Conservation (phyloP, 129 eudicot genomes). For the Centella asiatica region DNA sequence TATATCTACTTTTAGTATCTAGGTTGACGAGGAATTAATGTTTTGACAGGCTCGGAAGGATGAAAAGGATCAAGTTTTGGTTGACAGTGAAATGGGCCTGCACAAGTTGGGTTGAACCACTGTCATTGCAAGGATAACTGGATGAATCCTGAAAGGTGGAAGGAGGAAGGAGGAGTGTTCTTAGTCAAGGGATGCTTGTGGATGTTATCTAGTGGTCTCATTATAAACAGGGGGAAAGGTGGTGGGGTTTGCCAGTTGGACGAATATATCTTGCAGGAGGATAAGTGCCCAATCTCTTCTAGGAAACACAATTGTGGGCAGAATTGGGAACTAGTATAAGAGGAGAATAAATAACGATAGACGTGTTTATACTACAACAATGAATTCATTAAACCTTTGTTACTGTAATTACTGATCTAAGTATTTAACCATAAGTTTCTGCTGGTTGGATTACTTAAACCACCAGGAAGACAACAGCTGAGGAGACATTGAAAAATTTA, state of each 20-base stretch:
- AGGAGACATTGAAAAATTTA: too few relatives aligned
- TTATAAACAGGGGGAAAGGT: constrained; percentile 41
- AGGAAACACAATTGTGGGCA: constrained; percentile 18
- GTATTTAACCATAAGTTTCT: too few relatives aligned
- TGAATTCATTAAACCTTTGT: background rate
- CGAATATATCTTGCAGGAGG: constrained; percentile 35
- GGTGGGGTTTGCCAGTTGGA: constrained; percentile 29
- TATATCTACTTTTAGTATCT: background rate
- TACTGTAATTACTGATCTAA: background rate
- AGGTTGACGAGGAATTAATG: background rate
- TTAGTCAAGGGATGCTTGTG: constrained; percentile 29
- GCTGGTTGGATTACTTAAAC: too few relatives aligned
- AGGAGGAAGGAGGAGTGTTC: constrained; percentile 2
- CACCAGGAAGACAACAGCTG: too few relatives aligned
- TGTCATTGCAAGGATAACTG: background rate
- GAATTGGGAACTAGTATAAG: constrained; percentile 7
- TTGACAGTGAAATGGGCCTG: too few relatives aligned
- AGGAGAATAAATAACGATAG: constrained; percentile 29
- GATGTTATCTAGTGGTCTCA: constrained; percentile 27
- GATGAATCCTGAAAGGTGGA: constrained; percentile 17
- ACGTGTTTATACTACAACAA: constrained; percentile 1
- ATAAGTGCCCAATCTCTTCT: constrained; percentile 16
- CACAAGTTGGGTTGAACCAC: background rate
- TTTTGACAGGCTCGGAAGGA: background rate
- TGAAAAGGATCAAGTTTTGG: background rate